These are phyloP conservation scores for Xylaria sp. DNA, from an alignment of 2,329 filamentous ascomycete species.

Conservation along the genomic window DNA sequence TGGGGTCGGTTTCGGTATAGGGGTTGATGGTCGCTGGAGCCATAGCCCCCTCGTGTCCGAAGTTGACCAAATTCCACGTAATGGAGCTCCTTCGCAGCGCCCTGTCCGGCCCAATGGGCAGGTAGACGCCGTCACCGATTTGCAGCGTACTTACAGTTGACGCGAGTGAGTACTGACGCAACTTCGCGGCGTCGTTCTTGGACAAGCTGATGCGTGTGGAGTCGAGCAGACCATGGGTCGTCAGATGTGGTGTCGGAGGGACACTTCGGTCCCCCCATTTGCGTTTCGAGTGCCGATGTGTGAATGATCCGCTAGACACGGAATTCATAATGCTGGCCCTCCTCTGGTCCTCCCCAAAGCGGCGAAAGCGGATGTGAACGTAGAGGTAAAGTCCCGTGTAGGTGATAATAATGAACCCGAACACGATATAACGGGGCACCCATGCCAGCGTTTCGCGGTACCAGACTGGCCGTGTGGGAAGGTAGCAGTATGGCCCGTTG, in stretches of 20 bases:
- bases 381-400: slow-evolving; percentile 78
- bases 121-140: slow-evolving; percentile 34
- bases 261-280: slow-evolving; percentile 33
- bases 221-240: slow-evolving; percentile 43
- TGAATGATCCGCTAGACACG: slow-evolving; percentile 13
- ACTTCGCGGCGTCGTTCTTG: slow-evolving; percentile 31
- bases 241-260: slow-evolving; percentile 43
- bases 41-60: slow-evolving; percentile 31
- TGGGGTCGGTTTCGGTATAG: slow-evolving; percentile 7
- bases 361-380: slow-evolving; percentile 60
- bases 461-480: slow-evolving; percentile 75
- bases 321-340: slow-evolving; percentile 42
- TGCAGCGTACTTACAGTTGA: slow-evolving; percentile 47
- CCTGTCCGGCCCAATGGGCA: slow-evolving; percentile 27
- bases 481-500: slow-evolving; percentile 66
- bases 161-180: slow-evolving; percentile 43
- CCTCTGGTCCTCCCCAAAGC: slow-evolving; percentile 52
- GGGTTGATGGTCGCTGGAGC: slow-evolving; percentile 21
- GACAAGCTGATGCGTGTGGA: slow-evolving; percentile 30
- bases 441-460: slow-evolving; percentile 75
- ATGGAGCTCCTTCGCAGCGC: slow-evolving; percentile 36
- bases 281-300: slow-evolving; percentile 28
- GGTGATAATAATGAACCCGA: slow-evolving; percentile 70
- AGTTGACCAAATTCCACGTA: slow-evolving; percentile 45
- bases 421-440: slow-evolving; percentile 78